Evolutionary conservation across 192 early-diverging fungal genomes (phyloP), one percentile per base, ranked within the genome.

Genomic region (Backusella westeae): DNA sequence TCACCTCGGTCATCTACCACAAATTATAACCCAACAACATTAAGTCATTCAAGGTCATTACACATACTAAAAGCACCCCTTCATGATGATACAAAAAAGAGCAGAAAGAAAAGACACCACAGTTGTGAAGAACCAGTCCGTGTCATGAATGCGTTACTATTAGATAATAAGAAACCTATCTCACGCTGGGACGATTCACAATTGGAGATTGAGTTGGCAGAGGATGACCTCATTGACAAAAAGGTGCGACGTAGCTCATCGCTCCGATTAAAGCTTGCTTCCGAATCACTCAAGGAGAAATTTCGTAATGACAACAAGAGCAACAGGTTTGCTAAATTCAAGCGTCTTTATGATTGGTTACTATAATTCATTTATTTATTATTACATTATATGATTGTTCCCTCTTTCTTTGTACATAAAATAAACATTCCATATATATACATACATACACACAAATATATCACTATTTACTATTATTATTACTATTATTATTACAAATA

Each of bases 161-260:
- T 63, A 63, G 56, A 63, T 29, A 63, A 63, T 63, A 63, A 23
- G 3, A 63, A 63, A 71, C 70, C 70, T 32, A 39, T 71, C 26
- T 46, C 41, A 19, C 70, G 70, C 7, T 71, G 70, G 70, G 70
- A 71, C 29, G 70, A 71, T 41, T 71, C 70, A 32, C 70, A 71
- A 71, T 71, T 71, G 29, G 70, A 71, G 42, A 71, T 71, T 29
- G 70, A 71, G 29, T 29, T 71, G 29, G 70, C 70, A 23, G 70
- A 71, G 42, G 70, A 71, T 71, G 70, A 71, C 70, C 70, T 71
- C 70, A 71, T 71, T 46, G 70, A 71, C 14, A 71, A 71, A 49
- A 71, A 71, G 42, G 44, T 46, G 26, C 70, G 70, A 71, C 70
- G 70, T 44, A 71, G 42, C 49, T 69, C 68, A 69, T 71, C 70